Evolutionary conservation across 805 yeast genomes (phyloP).

Genomic region (Sporopachydermia quercuum): DNA sequence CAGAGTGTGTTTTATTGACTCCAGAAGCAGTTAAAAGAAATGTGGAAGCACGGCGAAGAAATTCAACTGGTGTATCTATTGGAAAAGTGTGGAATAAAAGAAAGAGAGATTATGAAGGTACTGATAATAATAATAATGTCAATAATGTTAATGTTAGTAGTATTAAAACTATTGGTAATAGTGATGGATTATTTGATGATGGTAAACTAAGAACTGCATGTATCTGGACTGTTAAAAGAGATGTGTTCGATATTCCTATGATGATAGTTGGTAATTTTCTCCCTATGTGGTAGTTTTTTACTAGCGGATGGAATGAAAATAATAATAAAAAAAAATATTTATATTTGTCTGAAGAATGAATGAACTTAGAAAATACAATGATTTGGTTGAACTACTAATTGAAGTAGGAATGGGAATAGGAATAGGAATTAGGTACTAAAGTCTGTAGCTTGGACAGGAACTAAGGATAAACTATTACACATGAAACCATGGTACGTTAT

Average conservation of each 20-base stretch:
- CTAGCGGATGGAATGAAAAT: too few species aligned
- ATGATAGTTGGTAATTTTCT: conserved; percentile 68
- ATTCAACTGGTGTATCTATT: background rate
- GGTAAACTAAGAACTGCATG: conserved; percentile 48
- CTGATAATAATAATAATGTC: background rate
- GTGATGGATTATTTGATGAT: too few species aligned
- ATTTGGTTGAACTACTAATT: too few species aligned
- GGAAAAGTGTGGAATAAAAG: conserved; percentile 3
- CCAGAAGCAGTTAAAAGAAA: conserved; percentile 18
- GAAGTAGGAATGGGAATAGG: too few species aligned
- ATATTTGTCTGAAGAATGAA: too few species aligned
- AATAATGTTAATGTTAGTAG: background rate
- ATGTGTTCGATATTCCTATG: conserved; percentile 75
- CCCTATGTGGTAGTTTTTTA: conserved; percentile 28
- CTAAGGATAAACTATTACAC: too few species aligned
- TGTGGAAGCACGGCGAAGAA: background rate
- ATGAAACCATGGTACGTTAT: too few species aligned
- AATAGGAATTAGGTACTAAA: too few species aligned
- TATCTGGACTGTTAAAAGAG: conserved; percentile 77
- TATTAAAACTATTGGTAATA: background rate
- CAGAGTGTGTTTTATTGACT: conserved; percentile 23
- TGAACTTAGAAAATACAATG: too few species aligned
- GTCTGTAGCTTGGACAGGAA: too few species aligned
- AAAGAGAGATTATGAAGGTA: conserved; percentile 2
- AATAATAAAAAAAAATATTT: too few species aligned